Evolutionary conservation across 331 rosid genomes (phyloP), one percentile per base, ranked within the genome.

Genomic region (Pyracantha coccinea): DNA sequence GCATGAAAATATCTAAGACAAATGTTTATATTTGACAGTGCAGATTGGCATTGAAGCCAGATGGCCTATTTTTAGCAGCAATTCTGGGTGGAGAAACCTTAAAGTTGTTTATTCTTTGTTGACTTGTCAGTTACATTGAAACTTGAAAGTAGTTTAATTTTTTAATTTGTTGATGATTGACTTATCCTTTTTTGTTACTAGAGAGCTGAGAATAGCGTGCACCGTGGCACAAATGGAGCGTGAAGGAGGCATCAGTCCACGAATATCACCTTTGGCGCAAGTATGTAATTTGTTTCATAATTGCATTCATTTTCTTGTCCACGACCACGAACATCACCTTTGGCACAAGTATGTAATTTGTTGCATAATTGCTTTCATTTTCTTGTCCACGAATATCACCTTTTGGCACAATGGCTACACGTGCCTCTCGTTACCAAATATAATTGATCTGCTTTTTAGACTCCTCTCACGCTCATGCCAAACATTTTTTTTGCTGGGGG

Each of bases 161-260:
- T 60, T 69, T 72, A 19, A 73, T 57, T 65, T 38, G 35, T 29
- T 68, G 44, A 85, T 82, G 66, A 63, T 83, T 24, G 71, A 58
- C 67, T 75, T 81, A 24, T 62, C 57, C 61, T 8, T 70, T 57
- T 71, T 20, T 84, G 70, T 66, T 73, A 73, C 65, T 80, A 93
- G 98, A 89, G 98, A 91, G 82, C 93, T 93, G 79, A 87, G 98
- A 87, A 91, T 93, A 75, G 96, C 97, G 27, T 93, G 98, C 86
- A 93, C 98, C n/a, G 83, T 93, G 66, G 98, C 98, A 63, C 98
- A 93, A 76, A 91, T 93, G 96, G 98, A 91, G 81, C 97, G 97
- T 68, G 97, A 93, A 85, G 98, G 98, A 74, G 97, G 98, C 71
- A 88, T 91, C 82, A 91, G 98, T 87, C 98, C 98, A 59, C 87